Base-by-base conservation (phyloP, 2,329 filamentous ascomycete genomes). In the Aureobasidium sp. region DNA sequence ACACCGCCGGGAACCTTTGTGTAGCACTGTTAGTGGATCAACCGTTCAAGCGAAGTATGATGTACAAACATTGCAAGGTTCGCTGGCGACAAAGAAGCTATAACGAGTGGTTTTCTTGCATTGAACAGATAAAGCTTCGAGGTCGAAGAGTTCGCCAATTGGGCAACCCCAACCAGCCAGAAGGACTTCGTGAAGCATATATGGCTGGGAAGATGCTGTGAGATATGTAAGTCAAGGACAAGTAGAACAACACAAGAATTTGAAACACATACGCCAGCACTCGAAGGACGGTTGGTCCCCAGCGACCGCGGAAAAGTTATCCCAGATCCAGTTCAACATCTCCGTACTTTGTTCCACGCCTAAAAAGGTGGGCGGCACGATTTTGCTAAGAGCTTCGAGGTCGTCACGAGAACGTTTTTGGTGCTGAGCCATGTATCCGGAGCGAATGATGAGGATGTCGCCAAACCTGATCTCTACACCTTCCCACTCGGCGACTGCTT, bases 391-490 rank as follows among this genome's bases (percentile, higher is more conserved):
- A 2, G 71, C 64, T 27, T 71, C 68, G n/a, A 80, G 71, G 25
- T 78, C 68, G 3, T 69, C 63, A 5, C 71, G 65, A 1, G 74
- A 70, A 27, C 78, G 75, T n/a, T 67, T 65, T 4, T 73, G 68
- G 59, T 75, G 75, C 1, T 74, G 69, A 34, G 69, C 69, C 65
- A 78, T 77, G 67, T 78, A 83, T 11, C 81, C 66, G 6, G 70
- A 76, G 7, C 81, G 77, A 30, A 82, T 73, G 65, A 83, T 73
- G 3, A 83, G 69, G 37, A 83, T 77, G 64, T 83, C 81, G 10
- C 81, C 81, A 60, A 81, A 79, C n/a, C 74, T 90, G 34, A 82
- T 71, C 64, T 78, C 73, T 0, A 78, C 80, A 9, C 77, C 77
- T 66, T 83, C 79, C 3, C 74, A 72, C 25, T 70, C 68, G 0